A percentile compares a stretch with the other conserved stretches of the same genome.
phyloP scores from a whole-genome alignment of 208 protist species.

The Zelonia costaricensis region DNA sequence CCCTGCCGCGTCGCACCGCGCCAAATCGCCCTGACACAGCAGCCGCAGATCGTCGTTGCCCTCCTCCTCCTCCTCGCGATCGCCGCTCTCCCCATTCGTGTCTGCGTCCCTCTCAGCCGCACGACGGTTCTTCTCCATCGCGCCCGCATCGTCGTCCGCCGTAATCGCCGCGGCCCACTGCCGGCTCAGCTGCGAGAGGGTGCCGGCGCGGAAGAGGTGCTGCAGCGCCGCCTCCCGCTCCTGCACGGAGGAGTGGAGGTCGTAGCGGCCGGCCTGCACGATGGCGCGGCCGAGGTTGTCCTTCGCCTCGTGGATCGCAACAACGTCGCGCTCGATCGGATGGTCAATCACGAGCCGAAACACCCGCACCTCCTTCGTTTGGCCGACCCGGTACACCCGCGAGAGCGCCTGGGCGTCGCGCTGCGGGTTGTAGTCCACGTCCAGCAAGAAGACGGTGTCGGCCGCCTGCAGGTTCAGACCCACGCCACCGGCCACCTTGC shows the following conservation, averaged over 20 bases:
- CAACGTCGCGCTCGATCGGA: conserved; percentile 31
- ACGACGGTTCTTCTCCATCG: neutral
- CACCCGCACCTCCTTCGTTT: conserved; percentile 93
- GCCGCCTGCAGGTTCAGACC: conserved; percentile 97
- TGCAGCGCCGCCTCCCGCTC: conserved; percentile 48
- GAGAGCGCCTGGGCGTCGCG: conserved; percentile 96
- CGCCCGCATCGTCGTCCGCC: neutral
- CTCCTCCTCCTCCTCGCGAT: neutral
- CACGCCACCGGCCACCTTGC: conserved; percentile 95
- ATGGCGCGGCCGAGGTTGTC: conserved; percentile 42
- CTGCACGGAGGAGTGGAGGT: conserved; percentile 38
- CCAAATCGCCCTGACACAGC: too few species aligned
- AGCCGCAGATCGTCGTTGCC: neutral
- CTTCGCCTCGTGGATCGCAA: conserved; percentile 46
- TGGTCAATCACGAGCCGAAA: conserved; percentile 88
- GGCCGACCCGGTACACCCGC: conserved; percentile 96
- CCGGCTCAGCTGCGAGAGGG: conserved; percentile 20
- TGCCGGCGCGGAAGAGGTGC: conserved; percentile 17
- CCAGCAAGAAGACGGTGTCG: conserved; percentile 96
- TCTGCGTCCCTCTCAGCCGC: neutral
- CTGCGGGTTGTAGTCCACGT: conserved; percentile 97
- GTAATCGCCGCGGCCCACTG: conserved; percentile 6
- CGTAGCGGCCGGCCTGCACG: conserved; percentile 48
- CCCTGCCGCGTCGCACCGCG: too few species aligned
- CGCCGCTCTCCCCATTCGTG: neutral